phyloP scores from a whole-genome alignment of 2,329 filamentous ascomycete species.

The Trematosphaeria pertusa region DNA sequence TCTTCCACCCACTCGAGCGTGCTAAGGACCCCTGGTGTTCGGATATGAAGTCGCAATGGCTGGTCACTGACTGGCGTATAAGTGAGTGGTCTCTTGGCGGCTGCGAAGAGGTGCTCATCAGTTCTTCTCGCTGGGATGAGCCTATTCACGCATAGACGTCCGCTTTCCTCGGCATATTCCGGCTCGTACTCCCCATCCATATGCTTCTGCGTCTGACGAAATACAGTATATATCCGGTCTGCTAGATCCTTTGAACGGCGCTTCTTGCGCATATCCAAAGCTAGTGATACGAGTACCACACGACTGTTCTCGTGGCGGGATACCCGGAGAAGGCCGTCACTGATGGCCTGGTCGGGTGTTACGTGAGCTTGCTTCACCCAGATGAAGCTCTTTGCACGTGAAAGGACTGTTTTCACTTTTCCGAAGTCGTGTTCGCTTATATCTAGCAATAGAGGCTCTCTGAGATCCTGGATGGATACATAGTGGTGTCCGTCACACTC shows the following conservation, averaged over 20 bases:
- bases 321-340: slow-evolving; percentile 2
- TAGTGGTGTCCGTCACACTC: not conserved
- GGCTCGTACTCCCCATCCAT: not conserved
- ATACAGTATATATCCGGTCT: not conserved
- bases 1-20: slow-evolving; percentile 7
- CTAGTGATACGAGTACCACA: not conserved
- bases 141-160: slow-evolving; percentile 2
- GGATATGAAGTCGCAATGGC: not conserved
- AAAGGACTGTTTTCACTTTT: not conserved
- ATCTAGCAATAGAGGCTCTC: slow-evolving; percentile 1
- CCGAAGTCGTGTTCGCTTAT: slow-evolving; percentile 1
- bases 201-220: not conserved
- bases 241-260: not conserved
- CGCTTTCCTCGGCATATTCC: slow-evolving; percentile 3
- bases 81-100: not conserved
- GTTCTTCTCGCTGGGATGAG: not conserved
- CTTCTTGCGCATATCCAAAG: not conserved
- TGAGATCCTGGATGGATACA: slow-evolving; percentile 2
- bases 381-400: not conserved
- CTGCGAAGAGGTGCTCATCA: slow-evolving; percentile 4
- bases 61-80: not conserved
- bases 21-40: slow-evolving; percentile 8
- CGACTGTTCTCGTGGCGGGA: slow-evolving; percentile 4
- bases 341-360: slow-evolving; percentile 4
- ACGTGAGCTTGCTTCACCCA: slow-evolving; percentile 6